Evolutionary conservation across 1,284 basidiomycete genomes (phyloP), one percentile per base, ranked within the genome.

Genomic region (Heterobasidion occidentale): DNA sequence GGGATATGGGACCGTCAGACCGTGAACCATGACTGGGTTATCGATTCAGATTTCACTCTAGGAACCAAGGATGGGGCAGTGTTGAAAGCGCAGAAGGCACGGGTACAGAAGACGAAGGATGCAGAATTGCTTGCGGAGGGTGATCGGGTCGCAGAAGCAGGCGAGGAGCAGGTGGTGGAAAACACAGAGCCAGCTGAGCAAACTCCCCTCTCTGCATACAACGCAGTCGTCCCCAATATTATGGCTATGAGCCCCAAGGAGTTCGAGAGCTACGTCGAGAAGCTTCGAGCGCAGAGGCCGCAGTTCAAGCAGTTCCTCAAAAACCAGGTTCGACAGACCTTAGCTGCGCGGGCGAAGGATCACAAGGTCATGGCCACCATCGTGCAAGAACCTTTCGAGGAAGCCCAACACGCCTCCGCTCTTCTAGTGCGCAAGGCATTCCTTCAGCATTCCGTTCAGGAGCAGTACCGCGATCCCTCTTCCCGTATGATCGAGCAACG

Each of bases 261-360:
- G 63, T 90, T 92, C 72, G 64, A 75, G 51, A 70, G 71, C 7
- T 86, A 89, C 67, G 68, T 90, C 46, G 62, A 70, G 14, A 76
- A 77, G 59, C 70, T 88, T 51, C 80, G 87, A 27, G 61, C 70
- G 33, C 64, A 79, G 55, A 77, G 86, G 12, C 78, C 81, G 1
- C 66, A 74, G 4, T 90, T 90, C 72, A 67, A 75, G 62, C 61
- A 74, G 52, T 79, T 70, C 61, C 59, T 81, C 38, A 60, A 72
- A 49, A 55, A 61, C 2, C 56, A 69, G n/a, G 63, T 48, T 4
- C 27, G 6, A 27, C 27, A 27, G 12, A 9, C 35, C 14, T 11
- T 11, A 33, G 15, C 44, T 12, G 9, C 27, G 27, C 27, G 27
- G 27, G 27, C 27, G 27, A 27, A 27, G 5, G 27, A 27, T 12